Base-by-base conservation (phyloP, 2,329 filamentous ascomycete species). In the Neodidymelliopsis sp. region DNA sequence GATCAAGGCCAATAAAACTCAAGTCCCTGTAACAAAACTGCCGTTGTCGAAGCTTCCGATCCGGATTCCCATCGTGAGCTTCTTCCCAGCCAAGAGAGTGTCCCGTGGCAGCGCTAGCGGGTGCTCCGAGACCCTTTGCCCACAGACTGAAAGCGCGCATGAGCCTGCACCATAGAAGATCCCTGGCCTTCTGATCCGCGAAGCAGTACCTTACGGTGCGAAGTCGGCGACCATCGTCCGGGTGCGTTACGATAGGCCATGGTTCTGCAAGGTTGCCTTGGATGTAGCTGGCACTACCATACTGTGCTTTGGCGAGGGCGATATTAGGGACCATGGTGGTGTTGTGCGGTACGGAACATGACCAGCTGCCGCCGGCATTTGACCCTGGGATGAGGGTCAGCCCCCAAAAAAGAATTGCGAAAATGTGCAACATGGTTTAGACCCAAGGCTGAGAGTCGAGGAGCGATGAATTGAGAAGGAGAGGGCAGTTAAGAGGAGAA, bases 191-290 rank as follows among this genome's bases (percentile, higher is more conserved):
- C 13, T 30, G 24, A 13, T 13, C 25, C 10, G 41, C 25, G 25
- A 37, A 45, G 13, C 41, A 45, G 33, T 37, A 45, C 15, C 19
- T 31, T 11, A 45, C n/a, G 11, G 31, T 11, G 2, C 41, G 41
- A 6, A 30, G 33, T 6, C 20, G 18, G 18, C 29, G 23, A 6
- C 16, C 10, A 24, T 24, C 31, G 7, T 15, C 19, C 4, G 25
- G 24, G 7, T 15, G 13, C 4, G 25, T 37, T 10, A 30, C 10
- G 3, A 24, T 24, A 5, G 41, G 33, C 41, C 41, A 45, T 23
- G 41, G 33, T n/a, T 37, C 25, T 6, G 19, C 25, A 11, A 37
- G 13, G 3, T 27, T 25, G 9, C 31, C 33, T 15, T 18, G 22
- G 24, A 45, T 24, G 2, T 25, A n/a, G 15, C 41, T 37, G 13